A percentile compares a stretch with the other conserved stretches of the same genome.
Conservation (phyloP, 164 flowering plant species). For the Umbilicus rupestris region DNA sequence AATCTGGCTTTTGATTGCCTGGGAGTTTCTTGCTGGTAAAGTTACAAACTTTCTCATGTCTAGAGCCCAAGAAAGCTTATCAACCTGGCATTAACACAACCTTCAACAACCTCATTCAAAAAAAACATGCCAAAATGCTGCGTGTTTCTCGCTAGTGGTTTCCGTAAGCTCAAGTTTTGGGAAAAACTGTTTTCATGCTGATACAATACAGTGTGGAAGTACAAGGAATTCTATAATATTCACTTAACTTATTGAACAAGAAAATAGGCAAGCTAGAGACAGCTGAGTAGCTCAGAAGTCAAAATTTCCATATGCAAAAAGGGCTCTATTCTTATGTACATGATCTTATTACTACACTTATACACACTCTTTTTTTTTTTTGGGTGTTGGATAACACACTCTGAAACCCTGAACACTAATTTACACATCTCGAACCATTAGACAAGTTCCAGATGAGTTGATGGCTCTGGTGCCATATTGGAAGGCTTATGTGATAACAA, state of each 20-base stretch:
- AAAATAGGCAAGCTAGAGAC: neutral
- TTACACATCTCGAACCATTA: neutral
- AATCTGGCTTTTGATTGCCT: neutral
- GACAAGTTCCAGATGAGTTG: neutral
- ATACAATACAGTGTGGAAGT: too few species aligned
- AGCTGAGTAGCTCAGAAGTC: neutral
- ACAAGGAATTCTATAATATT: too few species aligned
- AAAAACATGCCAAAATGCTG: too few species aligned
- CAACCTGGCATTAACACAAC: too few species aligned
- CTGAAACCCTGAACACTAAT: neutral
- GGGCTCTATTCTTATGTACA: neutral
- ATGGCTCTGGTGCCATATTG: neutral
- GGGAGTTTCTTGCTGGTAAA: neutral
- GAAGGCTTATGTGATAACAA: neutral
- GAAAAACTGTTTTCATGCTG: too few species aligned
- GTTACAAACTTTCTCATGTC: neutral
- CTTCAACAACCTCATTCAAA: too few species aligned
- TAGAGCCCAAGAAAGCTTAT: too few species aligned
- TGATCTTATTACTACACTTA: neutral
- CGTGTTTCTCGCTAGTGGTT: too few species aligned
- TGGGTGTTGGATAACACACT: too few species aligned
- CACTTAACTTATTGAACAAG: too few species aligned
- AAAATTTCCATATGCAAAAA: neutral
- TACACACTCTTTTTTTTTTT: too few species aligned
- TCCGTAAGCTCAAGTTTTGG: too few species aligned